Evolutionary conservation across 2,329 filamentous ascomycete species (phyloP), one percentile per base, ranked within the genome.

Genomic region (Colletotrichum limetticola): DNA sequence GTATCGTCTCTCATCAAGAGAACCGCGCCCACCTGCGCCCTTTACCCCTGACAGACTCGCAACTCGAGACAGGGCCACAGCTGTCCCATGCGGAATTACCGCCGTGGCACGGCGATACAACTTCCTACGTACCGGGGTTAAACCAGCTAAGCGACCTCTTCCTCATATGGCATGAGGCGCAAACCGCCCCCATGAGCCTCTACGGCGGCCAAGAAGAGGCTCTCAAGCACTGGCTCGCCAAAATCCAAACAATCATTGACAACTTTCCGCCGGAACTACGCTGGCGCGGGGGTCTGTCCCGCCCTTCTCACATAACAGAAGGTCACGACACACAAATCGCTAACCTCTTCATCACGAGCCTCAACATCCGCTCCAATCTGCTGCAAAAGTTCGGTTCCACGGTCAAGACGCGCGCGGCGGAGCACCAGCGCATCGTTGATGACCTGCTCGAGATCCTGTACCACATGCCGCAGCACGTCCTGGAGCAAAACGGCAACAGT

Each of bases 261-360:
- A 64, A 60, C 19, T 78, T 83, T 1, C 80, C 80, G 0, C 79
- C 80, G 0, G 79, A 82, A 46, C 74, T 83, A 1, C 76, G 80
- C 5, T 83, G 82, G 82, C 77, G 81, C 0, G 82, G 82, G 3
- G 81, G 82, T 0, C 66, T 83, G 1, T 81, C 82, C 0, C 78
- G 81, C 1, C 79, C 79, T 0, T 57, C 76, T 0, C 68, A 71
- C 12, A 76, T 78, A 1, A 82, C 81, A 0, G 76, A 79, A 12
- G 80, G 82, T 4, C 82, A 83, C 57, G 80, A 83, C 53, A 81
- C 79, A 3, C 82, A 83, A 24, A 79, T 80, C 7, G 82, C 78
- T 9, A 83, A 83, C 68, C 71, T 83, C 5, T 80, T 82, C 60
- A 78, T 83, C 42, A 83, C 82, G 26, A 81, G 80, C 58, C 77